These are phyloP conservation scores for Neobulgaria alba DNA, from an alignment of 2,329 filamentous ascomycete genomes.

Conservation along the genomic window DNA sequence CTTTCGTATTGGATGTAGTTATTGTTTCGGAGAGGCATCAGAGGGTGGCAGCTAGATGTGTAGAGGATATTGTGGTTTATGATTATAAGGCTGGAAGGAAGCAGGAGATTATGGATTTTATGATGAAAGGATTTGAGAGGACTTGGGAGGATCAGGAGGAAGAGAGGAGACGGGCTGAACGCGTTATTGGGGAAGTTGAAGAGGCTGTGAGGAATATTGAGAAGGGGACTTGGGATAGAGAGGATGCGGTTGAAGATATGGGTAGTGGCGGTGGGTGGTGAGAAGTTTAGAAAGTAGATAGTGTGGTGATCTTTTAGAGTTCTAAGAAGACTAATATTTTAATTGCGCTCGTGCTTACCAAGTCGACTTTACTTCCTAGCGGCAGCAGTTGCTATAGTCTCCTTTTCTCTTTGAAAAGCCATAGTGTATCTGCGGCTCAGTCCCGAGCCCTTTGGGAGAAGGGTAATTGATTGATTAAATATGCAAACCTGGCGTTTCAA, in stretches of 20 bases:
- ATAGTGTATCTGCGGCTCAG: too few relatives aligned
- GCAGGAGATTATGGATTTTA: constrained; percentile 48
- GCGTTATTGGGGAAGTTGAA: constrained; percentile 56
- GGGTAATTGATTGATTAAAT: too few relatives aligned
- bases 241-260: constrained; percentile 63
- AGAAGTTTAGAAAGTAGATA: too few relatives aligned
- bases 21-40: constrained; percentile 69
- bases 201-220: constrained; percentile 55
- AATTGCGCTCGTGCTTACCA: too few relatives aligned
- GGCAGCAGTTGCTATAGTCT: too few relatives aligned
- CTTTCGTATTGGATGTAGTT: constrained; percentile 51
- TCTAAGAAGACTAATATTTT: too few relatives aligned
- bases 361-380: too few relatives aligned
- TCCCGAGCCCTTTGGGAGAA: too few relatives aligned
- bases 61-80: constrained; percentile 74
- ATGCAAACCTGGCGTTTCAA: too few relatives aligned
- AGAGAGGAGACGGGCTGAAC: constrained; percentile 43
- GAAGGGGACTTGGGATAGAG: constrained; percentile 62
- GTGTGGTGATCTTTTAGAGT: too few relatives aligned
- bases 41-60: constrained; percentile 62
- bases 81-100: constrained; percentile 57
- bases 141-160: constrained; percentile 55
- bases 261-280: constrained; percentile 31
- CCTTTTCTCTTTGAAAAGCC: too few relatives aligned
- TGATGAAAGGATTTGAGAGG: constrained; percentile 49